phyloP scores from a whole-genome alignment of 176 grass and related monocot species.

The Carex parvula region DNA sequence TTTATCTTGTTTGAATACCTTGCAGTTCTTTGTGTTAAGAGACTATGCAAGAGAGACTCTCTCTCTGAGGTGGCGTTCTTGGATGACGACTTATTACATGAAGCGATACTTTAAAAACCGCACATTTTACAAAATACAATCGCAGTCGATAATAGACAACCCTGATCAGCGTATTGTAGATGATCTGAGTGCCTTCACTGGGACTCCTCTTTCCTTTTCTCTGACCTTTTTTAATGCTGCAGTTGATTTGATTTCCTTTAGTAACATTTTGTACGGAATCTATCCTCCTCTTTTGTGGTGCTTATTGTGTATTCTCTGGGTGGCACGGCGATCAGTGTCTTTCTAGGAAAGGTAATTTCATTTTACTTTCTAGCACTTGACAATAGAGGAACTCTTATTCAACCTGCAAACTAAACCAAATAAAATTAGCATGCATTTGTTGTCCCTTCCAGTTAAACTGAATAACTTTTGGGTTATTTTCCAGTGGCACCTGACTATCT shows the following conservation, averaged over 20 bases:
- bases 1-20: slow-evolving; percentile 25
- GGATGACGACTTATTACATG: slow-evolving; percentile 99
- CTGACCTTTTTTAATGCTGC: slow-evolving; percentile 81
- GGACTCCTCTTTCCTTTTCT: slow-evolving; percentile 83
- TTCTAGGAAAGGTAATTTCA: slow-evolving; percentile 81
- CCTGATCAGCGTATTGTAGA: slow-evolving; percentile 95
- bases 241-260: slow-evolving; percentile 94
- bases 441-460: not conserved
- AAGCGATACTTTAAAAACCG: slow-evolving; percentile 79
- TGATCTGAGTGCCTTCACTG: slow-evolving; percentile 90
- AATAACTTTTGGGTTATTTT: not conserved
- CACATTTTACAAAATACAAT: slow-evolving; percentile 94
- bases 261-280: slow-evolving; percentile 94
- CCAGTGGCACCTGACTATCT: not conserved
- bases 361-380: slow-evolving; percentile 5
- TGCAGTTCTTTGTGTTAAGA: slow-evolving; percentile 96
- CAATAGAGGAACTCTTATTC: not conserved
- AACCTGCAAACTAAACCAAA: not conserved
- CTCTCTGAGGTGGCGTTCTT: slow-evolving; percentile 95
- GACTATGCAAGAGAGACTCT: slow-evolving; percentile 96
- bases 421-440: too few species aligned
- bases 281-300: slow-evolving; percentile 89
- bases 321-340: slow-evolving; percentile 77
- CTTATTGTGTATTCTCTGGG: slow-evolving; percentile 96
- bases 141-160: slow-evolving; percentile 93